These are phyloP conservation scores for Pneumocystis sp. DNA, from an alignment of 1,139 yeast genomes.

Conservation along the genomic window DNA sequence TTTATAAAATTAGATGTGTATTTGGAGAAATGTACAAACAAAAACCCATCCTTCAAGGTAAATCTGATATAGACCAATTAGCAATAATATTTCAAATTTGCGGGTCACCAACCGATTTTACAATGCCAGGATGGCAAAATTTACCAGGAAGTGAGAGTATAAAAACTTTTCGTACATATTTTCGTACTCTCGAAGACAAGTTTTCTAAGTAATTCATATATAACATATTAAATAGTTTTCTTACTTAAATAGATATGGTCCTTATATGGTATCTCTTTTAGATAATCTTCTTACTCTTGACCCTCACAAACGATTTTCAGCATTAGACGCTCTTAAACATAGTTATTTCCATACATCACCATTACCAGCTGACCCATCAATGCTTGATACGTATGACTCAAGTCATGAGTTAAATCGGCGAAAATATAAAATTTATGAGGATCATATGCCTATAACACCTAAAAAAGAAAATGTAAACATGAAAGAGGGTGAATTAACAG, in stretches of 20 bases:
- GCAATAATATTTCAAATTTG: slow-evolving; percentile 61
- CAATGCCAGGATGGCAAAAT: slow-evolving; percentile 50
- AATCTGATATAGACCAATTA: slow-evolving; percentile 82
- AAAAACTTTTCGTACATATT: slow-evolving; percentile 28
- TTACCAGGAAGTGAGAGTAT: slow-evolving; percentile 44
- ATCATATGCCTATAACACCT: not conserved
- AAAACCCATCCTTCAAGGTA: slow-evolving; percentile 73
- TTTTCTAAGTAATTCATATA: slow-evolving; percentile 24
- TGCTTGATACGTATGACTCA: slow-evolving; percentile 62
- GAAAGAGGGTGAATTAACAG: not conserved
- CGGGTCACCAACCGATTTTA: slow-evolving; percentile 58
- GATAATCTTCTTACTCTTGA: slow-evolving; percentile 45
- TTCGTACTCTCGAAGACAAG: slow-evolving; percentile 40
- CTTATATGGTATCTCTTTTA: slow-evolving; percentile 33
- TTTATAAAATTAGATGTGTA: slow-evolving; percentile 37
- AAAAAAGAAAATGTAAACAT: not conserved
- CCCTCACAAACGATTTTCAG: slow-evolving; percentile 61
- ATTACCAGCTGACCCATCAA: slow-evolving; percentile 38
- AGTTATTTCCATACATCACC: slow-evolving; percentile 55
- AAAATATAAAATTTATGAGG: slow-evolving; percentile 18
- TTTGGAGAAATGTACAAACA: slow-evolving; percentile 77
- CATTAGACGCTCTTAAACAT: slow-evolving; percentile 60
- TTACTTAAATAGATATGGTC: slow-evolving; percentile 22
- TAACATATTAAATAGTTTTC: slow-evolving; percentile 12
- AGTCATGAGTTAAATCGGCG: slow-evolving; percentile 79